These are phyloP conservation scores for Blastocystis sp. DNA, from an alignment of 352 stramenopile genomes.

Conservation along the genomic window DNA sequence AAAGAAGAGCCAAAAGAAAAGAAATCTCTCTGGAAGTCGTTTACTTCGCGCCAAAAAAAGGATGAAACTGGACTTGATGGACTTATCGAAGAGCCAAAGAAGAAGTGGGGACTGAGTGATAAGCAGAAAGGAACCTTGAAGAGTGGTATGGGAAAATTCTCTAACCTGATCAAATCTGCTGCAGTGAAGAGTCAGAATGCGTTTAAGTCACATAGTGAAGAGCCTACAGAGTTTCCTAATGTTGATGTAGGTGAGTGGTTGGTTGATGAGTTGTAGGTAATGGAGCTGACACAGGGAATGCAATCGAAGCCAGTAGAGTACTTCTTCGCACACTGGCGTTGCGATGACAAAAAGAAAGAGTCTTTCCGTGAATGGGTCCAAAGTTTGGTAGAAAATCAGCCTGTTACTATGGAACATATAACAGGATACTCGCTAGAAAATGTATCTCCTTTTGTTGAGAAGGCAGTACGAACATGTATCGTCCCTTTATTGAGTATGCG, in stretches of 20 bases:
- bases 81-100: neutral
- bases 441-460: slow-evolving; percentile 5
- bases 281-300: neutral
- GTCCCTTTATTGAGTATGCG: neutral
- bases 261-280: neutral
- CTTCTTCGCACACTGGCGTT: slow-evolving; percentile 40
- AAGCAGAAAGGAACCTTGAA: slow-evolving; percentile 17
- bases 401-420: neutral
- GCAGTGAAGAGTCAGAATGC: neutral
- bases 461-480: slow-evolving; percentile 7
- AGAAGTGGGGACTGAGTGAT: slow-evolving; percentile 18
- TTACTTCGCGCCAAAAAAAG: neutral
- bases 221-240: slow-evolving; percentile 12
- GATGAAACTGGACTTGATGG: neutral
- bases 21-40: slow-evolving; percentile 1
- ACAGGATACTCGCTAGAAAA: neutral
- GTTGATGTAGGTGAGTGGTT: neutral
- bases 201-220: neutral
- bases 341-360: neutral
- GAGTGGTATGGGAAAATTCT: slow-evolving; percentile 18
- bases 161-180: slow-evolving; percentile 7
- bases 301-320: slow-evolving; percentile 21
- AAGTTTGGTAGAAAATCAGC: neutral
- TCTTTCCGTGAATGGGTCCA: neutral
- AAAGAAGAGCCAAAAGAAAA: slow-evolving; percentile 11